Percentiles rank a stretch among this genome's conserved stretches.
Evolutionary conservation across 495 filamentous ascomycete genomes (phyloP).

Genomic region (Aspergillus heteromorphus): DNA sequence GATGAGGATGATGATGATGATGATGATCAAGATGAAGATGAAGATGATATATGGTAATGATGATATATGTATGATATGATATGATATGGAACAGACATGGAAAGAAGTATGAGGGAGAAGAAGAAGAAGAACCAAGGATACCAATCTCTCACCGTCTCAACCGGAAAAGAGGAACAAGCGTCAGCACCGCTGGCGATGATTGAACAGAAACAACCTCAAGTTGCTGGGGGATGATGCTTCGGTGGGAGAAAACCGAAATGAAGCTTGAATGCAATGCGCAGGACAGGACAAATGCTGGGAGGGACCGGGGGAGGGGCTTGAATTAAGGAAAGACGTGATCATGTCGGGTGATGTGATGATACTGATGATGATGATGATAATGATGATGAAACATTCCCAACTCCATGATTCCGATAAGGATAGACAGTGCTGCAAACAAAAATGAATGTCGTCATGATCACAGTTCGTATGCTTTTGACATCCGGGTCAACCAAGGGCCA

Average conservation of each 20-base stretch:
- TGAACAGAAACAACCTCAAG: conserved; percentile 1
- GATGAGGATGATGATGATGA: too few relatives aligned
- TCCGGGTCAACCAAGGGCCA: conserved; percentile 42
- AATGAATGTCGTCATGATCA: conserved; percentile 28
- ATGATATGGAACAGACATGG: not conserved
- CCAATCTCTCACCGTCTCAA: not conserved
- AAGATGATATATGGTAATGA: not conserved
- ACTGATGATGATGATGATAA: conserved; percentile 14
- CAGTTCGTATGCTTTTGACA: conserved; percentile 37
- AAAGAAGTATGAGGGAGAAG: too few relatives aligned
- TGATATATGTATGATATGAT: too few relatives aligned
- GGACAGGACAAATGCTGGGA: conserved; percentile 7
- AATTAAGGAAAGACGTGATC: conserved; percentile 17
- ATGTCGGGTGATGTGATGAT: conserved; percentile 11
- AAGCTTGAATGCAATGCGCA: not conserved
- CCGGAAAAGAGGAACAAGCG: conserved; percentile 1
- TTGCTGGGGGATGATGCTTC: not conserved
- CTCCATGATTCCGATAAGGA: conserved; percentile 18
- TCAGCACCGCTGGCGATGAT: conserved; percentile 14
- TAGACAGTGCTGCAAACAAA: conserved; percentile 17
- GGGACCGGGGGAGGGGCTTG: not conserved
- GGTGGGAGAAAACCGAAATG: conserved; percentile 10
- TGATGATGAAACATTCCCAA: conserved; percentile 15
- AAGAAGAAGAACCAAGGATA: not conserved
- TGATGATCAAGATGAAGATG: too few relatives aligned